These are phyloP conservation scores for Leishmania braziliensis DNA, from an alignment of 208 protist species.

Conservation along the genomic window DNA sequence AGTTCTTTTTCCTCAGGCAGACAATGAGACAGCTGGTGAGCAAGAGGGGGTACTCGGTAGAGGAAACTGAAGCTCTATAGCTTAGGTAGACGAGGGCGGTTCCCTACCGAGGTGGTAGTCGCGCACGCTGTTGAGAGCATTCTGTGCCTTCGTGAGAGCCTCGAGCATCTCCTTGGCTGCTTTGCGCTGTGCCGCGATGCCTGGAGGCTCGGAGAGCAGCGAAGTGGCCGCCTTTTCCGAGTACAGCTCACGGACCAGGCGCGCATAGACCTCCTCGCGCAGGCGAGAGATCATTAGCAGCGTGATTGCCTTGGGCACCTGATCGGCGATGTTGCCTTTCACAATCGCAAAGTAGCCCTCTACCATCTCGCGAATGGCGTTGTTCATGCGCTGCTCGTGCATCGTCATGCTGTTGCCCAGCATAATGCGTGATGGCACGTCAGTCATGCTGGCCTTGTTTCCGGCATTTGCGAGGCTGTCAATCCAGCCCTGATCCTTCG, in stretches of 20 bases:
- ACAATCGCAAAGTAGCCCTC: constrained; percentile 93
- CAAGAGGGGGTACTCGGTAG: background rate
- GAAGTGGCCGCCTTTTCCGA: constrained; percentile 92
- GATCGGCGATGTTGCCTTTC: constrained; percentile 92
- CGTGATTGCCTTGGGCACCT: constrained; percentile 98
- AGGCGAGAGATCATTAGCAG: constrained; percentile 97
- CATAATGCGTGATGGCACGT: constrained; percentile 80
- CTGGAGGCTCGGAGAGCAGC: constrained; percentile 93
- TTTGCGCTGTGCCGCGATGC: constrained; percentile 88
- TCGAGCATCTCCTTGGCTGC: constrained; percentile 90
- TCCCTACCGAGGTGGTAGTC: constrained; percentile 61
- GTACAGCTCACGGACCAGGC: constrained; percentile 95
- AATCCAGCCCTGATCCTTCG: constrained; percentile 51
- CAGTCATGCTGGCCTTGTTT: constrained; percentile 61
- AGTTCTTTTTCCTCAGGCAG: background rate
- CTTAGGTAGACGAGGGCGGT: background rate
- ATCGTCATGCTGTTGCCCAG: constrained; percentile 71
- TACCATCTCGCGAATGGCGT: constrained; percentile 88
- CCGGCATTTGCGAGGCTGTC: constrained; percentile 30
- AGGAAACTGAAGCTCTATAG: background rate
- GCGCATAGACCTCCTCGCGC: constrained; percentile 93
- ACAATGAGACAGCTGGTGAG: background rate
- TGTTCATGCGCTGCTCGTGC: constrained; percentile 84
- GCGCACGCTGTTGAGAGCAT: constrained; percentile 82
- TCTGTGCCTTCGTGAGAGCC: constrained; percentile 85